Evolutionary conservation across 345 rosid species (phyloP).

Genomic region (Hibiscus syriacus): DNA sequence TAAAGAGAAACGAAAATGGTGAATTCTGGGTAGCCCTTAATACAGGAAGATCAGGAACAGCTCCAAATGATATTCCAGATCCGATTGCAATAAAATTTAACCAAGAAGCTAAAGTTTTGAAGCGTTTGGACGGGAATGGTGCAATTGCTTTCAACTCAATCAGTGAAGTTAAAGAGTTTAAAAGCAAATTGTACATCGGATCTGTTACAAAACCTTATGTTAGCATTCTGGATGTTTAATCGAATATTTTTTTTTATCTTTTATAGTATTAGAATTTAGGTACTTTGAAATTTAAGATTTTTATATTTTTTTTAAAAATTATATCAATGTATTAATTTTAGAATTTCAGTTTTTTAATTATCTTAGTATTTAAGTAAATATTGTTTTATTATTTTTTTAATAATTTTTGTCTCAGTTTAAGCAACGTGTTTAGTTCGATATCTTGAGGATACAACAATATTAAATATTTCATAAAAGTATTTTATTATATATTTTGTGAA

Average conservation of each 20-base stretch:
- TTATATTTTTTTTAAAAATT: too few relatives aligned
- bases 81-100: background rate
- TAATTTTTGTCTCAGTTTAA: too few relatives aligned
- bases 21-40: background rate
- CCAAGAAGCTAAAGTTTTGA: background rate
- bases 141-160: background rate
- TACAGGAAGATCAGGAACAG: background rate
- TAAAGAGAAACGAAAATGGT: background rate
- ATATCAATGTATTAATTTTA: too few relatives aligned
- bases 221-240: background rate
- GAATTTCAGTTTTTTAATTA: too few relatives aligned
- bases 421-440: too few relatives aligned
- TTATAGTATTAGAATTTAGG: background rate
- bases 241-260: too few relatives aligned
- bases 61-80: background rate
- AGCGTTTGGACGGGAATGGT: background rate
- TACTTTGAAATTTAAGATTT: too few relatives aligned
- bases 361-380: too few relatives aligned
- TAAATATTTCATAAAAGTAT: too few relatives aligned
- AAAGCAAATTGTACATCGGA: background rate
- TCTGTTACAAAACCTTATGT: background rate
- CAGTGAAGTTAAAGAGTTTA: background rate
- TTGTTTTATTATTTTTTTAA: too few relatives aligned
- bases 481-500: too few relatives aligned
- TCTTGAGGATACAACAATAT: too few relatives aligned